These are phyloP conservation scores for Candida pseudoviswanathii DNA, from an alignment of 1,139 yeast species.

Conservation along the genomic window DNA sequence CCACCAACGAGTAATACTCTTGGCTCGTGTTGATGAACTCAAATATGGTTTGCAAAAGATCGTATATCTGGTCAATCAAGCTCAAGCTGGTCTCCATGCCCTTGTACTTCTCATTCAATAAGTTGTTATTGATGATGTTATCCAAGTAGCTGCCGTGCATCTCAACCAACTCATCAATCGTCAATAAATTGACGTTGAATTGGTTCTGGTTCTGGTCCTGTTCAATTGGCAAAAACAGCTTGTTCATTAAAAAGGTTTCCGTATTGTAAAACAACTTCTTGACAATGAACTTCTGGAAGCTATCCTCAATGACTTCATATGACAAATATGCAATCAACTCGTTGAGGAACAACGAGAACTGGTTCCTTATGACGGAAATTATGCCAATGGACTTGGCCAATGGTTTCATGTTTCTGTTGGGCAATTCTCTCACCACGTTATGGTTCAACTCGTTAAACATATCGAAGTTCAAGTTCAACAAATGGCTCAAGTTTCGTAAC, in stretches of 20 bases:
- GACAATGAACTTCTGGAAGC: constrained; percentile 27
- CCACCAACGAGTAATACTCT: constrained; percentile 41
- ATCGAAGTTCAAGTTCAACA: constrained; percentile 45
- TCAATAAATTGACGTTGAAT: constrained; percentile 27
- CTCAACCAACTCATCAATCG: constrained; percentile 51
- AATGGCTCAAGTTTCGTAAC: constrained; percentile 60
- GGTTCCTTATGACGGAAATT: constrained; percentile 36
- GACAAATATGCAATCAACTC: constrained; percentile 46
- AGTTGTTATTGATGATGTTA: constrained; percentile 40
- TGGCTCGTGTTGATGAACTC: constrained; percentile 47
- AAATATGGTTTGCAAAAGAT: constrained; percentile 42
- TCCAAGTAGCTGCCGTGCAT: constrained; percentile 44
- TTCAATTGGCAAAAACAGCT: constrained; percentile 13
- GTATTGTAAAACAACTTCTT: constrained; percentile 24
- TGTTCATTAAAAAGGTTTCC: constrained; percentile 13
- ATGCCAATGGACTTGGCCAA: constrained; percentile 14
- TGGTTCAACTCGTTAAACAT: constrained; percentile 25
- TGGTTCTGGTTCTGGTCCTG: constrained; percentile 3
- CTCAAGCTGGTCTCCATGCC: constrained; percentile 45
- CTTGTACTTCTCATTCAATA: constrained; percentile 34
- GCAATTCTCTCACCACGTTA: constrained; percentile 21
- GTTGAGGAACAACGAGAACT: constrained; percentile 47
- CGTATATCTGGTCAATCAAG: constrained; percentile 49
- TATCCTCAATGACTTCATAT: constrained; percentile 51
- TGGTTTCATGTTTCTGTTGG: constrained; percentile 1